These are phyloP conservation scores for Chrysoporthe deuterocubensis DNA, from an alignment of 2,329 filamentous ascomycete species.

Conservation along the genomic window DNA sequence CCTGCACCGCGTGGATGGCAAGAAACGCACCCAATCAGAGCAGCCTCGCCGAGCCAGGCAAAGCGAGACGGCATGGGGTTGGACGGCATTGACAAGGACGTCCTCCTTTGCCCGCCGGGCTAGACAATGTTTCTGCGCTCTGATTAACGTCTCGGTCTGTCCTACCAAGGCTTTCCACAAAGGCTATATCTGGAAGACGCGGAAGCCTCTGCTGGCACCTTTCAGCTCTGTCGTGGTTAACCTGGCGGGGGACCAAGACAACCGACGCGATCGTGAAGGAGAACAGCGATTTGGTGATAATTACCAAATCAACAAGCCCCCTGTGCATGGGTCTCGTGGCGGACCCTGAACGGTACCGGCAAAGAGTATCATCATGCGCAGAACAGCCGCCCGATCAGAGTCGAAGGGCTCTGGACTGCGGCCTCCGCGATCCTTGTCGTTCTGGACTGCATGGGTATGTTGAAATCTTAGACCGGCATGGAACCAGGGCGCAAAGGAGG, in stretches of 20 bases:
- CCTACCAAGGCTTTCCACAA: slow-evolving; percentile 13
- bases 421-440: slow-evolving; percentile 19
- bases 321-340: neutral
- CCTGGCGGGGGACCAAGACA: slow-evolving; percentile 23
- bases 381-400: neutral
- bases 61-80: slow-evolving; percentile 21
- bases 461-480: slow-evolving; percentile 45
- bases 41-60: slow-evolving; percentile 5
- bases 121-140: slow-evolving; percentile 27
- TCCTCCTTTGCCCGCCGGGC: slow-evolving; percentile 16
- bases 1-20: slow-evolving; percentile 9
- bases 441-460: slow-evolving; percentile 34
- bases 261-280: slow-evolving; percentile 6
- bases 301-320: slow-evolving; percentile 7
- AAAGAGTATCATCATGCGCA: slow-evolving; percentile 18
- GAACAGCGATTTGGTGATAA: slow-evolving; percentile 11
- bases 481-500: slow-evolving; percentile 35
- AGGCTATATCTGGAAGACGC: slow-evolving; percentile 19
- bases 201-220: slow-evolving; percentile 21
- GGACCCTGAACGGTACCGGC: slow-evolving; percentile 1
- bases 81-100: slow-evolving; percentile 10
- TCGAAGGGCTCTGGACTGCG: slow-evolving; percentile 1
- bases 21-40: slow-evolving; percentile 25
- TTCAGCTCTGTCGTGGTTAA: slow-evolving; percentile 8
- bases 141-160: slow-evolving; percentile 26